These are phyloP conservation scores for Chenopodium quinoa DNA, from an alignment of 148 eudicot species.

Conservation along the genomic window DNA sequence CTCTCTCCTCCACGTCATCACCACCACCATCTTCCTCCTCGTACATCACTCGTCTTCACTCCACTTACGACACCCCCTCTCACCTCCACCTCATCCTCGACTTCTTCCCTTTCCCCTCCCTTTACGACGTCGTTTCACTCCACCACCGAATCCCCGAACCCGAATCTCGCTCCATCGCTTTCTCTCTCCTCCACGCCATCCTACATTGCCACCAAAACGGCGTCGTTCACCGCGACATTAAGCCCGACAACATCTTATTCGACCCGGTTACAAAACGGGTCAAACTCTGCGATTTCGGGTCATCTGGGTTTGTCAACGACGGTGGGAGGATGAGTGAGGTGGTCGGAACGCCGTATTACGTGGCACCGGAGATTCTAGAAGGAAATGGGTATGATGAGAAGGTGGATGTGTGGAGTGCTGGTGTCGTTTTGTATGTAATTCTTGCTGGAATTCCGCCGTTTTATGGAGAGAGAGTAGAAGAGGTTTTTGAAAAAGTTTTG, in stretches of 20 bases:
- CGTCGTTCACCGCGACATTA: conserved; percentile 65
- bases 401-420: conserved; percentile 71
- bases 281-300: conserved; percentile 70
- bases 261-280: conserved; percentile 32
- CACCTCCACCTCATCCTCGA: conserved; percentile 54
- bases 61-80: conserved; percentile 47
- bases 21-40: background rate
- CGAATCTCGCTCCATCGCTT: conserved; percentile 22
- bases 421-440: conserved; percentile 60
- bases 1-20: conserved; percentile 35
- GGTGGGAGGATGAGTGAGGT: conserved; percentile 43
- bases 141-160: conserved; percentile 32
- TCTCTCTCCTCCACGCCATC: conserved; percentile 23
- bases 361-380: conserved; percentile 66
- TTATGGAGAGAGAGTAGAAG: conserved; percentile 43
- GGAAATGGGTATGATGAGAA: conserved; percentile 53
- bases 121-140: conserved; percentile 30
- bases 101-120: conserved; percentile 38
- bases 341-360: conserved; percentile 71
- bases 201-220: conserved; percentile 59
- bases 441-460: conserved; percentile 65
- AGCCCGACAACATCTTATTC: conserved; percentile 58
- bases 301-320: conserved; percentile 39
- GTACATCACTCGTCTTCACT: conserved; percentile 39
- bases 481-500: conserved; percentile 54